These are phyloP conservation scores for Metarhizium humberi DNA, from an alignment of 2,329 filamentous ascomycete species.

Conservation along the genomic window DNA sequence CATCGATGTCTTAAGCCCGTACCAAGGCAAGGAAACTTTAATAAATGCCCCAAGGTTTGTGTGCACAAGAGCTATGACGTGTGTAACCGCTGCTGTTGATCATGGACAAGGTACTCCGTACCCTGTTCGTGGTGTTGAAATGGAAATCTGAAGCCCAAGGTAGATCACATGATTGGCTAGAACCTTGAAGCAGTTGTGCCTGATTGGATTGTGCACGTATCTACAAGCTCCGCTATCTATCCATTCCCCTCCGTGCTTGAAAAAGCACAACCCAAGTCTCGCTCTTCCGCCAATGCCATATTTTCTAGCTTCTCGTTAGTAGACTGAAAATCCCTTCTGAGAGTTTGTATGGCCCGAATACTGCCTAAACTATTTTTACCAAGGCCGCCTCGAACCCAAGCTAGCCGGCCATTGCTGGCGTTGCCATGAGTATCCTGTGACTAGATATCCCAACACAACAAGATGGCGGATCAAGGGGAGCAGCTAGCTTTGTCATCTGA, in stretches of 20 bases:
- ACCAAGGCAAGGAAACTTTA: background rate
- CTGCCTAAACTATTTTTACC: background rate
- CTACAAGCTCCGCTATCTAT: constrained; percentile 1
- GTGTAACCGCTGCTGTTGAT: background rate
- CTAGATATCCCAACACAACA: background rate
- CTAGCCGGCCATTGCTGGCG: background rate
- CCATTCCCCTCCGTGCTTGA: background rate
- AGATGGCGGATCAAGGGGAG: constrained; percentile 2
- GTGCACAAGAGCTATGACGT: background rate
- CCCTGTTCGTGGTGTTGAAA: background rate
- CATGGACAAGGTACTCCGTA: background rate
- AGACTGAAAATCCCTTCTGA: background rate
- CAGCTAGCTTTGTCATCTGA: constrained; percentile 12
- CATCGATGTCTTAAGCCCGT: background rate
- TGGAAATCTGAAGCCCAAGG: background rate
- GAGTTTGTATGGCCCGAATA: background rate
- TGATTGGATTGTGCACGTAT: background rate
- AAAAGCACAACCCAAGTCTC: background rate
- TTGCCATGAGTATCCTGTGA: constrained; percentile 1
- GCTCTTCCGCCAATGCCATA: background rate
- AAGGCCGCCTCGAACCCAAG: background rate
- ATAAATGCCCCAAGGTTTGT: background rate
- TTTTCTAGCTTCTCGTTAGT: background rate
- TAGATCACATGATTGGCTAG: constrained; percentile 11
- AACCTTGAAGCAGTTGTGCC: background rate